Base-by-base conservation (phyloP, 257 asterid genomes). In the Nicotiana paniculata region DNA sequence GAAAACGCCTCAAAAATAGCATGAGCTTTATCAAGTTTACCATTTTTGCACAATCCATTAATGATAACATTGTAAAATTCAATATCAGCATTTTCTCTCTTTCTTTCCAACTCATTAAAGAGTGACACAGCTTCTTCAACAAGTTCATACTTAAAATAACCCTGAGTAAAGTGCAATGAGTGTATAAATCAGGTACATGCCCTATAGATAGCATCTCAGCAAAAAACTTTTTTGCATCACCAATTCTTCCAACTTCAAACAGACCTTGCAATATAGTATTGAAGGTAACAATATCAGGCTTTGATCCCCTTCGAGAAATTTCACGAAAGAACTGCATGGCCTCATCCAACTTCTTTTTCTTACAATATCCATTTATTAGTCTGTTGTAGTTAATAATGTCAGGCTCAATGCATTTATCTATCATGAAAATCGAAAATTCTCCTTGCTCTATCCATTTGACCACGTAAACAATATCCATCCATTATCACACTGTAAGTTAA, bases 301-400 rank as follows among this genome's bases (percentile, higher is more conserved):
- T 28, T 1, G 77, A 16, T 4, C 85, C 85, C 65, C 13, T 64
- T n/a, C 0, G 18, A 15, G 55, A 55, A 35, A 83, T 77, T 21
- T 77, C 78, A 13, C 21, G 28, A 16, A 83, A 77, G 6, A 83
- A 63, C n/a, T 83, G 70, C 70, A 77, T 33, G 12, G 74, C 80
- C 9, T 63, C 46, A 7, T 83, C 48, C 48, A 39, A 39, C 48
- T 6, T 39, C 48, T 39, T 39, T 39, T 39, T 7, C 48, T 39
- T 39, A 2, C 48, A 7, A 2, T 39, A 39, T 39, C 48, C 48
- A 39, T 39, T 39, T 39, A 39, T 39, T 39, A 39, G 48, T 39
- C 3, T 39, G 10, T 1, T 6, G 7, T 39, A 39, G 7, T 0
- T 39, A 6, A 1, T 39, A 39, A 39, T 7, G 48, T 39, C 7